Conservation (phyloP, 2,329 filamentous ascomycete species). For the Chaetomium sp. region DNA sequence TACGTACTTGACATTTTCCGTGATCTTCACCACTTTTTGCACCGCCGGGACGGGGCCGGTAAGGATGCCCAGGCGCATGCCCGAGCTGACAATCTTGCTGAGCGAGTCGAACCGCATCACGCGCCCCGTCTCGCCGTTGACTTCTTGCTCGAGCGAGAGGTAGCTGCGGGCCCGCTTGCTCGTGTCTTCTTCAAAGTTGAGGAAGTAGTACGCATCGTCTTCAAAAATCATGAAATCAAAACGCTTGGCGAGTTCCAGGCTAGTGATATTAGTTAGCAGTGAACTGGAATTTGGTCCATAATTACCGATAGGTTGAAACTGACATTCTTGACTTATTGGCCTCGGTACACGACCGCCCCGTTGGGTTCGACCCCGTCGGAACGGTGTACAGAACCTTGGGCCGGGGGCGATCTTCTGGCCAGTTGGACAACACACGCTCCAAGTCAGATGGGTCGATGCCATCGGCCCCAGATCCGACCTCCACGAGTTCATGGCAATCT, state of each 20-base stretch:
- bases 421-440: not conserved
- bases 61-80: slow-evolving; percentile 14
- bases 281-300: no score
- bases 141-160: slow-evolving; percentile 7
- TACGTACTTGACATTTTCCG: slow-evolving; percentile 7
- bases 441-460: not conserved
- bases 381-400: slow-evolving; percentile 3
- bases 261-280: not conserved
- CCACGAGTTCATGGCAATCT: slow-evolving; percentile 2
- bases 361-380: slow-evolving; percentile 2
- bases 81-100: slow-evolving; percentile 16
- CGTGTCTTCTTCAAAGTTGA: slow-evolving; percentile 12
- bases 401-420: not conserved
- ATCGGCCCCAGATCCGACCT: not conserved
- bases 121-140: slow-evolving; percentile 12
- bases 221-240: slow-evolving; percentile 8
- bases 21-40: slow-evolving; percentile 7
- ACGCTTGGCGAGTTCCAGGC: slow-evolving; percentile 10
- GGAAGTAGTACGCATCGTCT: slow-evolving; percentile 11
- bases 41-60: slow-evolving; percentile 5
- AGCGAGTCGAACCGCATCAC: slow-evolving; percentile 16
- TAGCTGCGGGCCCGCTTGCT: slow-evolving; percentile 13
- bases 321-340: slow-evolving; percentile 3
- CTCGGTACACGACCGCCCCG: slow-evolving; percentile 3
- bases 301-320: not conserved